Conservation (phyloP, 2,329 filamentous ascomycete genomes). For the Elsinoe australis region DNA sequence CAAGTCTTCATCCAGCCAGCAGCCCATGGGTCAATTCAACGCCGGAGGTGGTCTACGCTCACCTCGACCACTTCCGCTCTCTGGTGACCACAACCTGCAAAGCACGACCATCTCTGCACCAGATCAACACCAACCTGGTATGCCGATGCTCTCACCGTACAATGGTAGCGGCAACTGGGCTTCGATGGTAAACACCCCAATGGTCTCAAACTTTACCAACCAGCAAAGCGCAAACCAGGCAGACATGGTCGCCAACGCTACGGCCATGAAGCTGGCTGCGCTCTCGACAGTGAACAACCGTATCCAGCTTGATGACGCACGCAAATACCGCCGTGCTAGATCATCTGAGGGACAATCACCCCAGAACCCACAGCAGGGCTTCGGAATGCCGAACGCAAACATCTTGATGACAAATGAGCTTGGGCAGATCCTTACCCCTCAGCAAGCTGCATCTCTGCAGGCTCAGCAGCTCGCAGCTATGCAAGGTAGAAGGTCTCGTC, state of each 20-base stretch:
- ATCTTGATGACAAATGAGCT: conserved; percentile 87
- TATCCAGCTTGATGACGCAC: conserved; percentile 91
- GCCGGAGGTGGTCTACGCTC: conserved; percentile 77
- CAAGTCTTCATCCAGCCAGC: conserved; percentile 63
- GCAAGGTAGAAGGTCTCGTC: conserved; percentile 74
- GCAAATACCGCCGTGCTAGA: conserved; percentile 85
- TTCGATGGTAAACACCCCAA: conserved; percentile 95
- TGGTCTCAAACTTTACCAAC: conserved; percentile 73
- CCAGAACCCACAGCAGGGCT: conserved; percentile 53
- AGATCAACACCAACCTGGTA: conserved; percentile 57
- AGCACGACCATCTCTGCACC: conserved; percentile 70
- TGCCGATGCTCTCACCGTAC: conserved; percentile 81
- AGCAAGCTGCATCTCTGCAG: conserved; percentile 46
- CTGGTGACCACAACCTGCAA: conserved; percentile 65
- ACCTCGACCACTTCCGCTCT: conserved; percentile 61
- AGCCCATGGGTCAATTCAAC: conserved; percentile 85
- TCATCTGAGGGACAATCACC: conserved; percentile 71
- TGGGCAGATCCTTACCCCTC: conserved; percentile 69
- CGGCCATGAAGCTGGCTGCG: conserved; percentile 96
- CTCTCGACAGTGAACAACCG: conserved; percentile 97
- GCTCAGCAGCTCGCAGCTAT: conserved; percentile 76
- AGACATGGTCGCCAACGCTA: conserved; percentile 97
- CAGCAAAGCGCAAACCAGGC: conserved; percentile 59
- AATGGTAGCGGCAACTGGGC: conserved; percentile 88
- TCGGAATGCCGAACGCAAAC: conserved; percentile 61